phyloP scores from a whole-genome alignment of 1,284 basidiomycete species.

The Chalciporus piperatoides region DNA sequence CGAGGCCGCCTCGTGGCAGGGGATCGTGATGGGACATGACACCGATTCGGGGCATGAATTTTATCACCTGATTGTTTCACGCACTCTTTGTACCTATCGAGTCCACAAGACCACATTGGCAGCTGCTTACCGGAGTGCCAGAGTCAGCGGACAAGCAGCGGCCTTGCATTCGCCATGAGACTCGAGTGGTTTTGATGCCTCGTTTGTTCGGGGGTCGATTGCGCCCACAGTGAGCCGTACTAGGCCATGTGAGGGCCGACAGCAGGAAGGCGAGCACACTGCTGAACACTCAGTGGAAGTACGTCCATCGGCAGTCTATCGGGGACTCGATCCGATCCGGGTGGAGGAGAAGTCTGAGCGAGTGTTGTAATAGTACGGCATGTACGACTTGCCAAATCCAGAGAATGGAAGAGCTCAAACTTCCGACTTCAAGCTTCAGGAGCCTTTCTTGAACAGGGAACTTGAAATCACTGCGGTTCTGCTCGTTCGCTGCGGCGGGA shows the following conservation, averaged over 20 bases:
- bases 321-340: background rate
- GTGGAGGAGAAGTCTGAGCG: background rate
- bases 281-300: background rate
- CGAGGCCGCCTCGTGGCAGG: conserved; percentile 17
- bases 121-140: too few relatives aligned
- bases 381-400: background rate
- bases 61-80: too few relatives aligned
- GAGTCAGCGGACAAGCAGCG: background rate
- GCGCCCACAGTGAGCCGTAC: too few relatives aligned
- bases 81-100: conserved; percentile 4
- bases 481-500: background rate
- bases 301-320: background rate
- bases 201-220: too few relatives aligned
- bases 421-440: background rate
- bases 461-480: too few relatives aligned
- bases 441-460: background rate
- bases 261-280: background rate
- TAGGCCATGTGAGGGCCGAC: too few relatives aligned
- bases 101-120: background rate
- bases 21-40: background rate
- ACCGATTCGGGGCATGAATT: background rate
- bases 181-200: too few relatives aligned
- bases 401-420: background rate
- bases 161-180: background rate
- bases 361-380: background rate